Evolutionary conservation across 495 filamentous ascomycete species (phyloP).

Genomic region (Talaromyces liani): DNA sequence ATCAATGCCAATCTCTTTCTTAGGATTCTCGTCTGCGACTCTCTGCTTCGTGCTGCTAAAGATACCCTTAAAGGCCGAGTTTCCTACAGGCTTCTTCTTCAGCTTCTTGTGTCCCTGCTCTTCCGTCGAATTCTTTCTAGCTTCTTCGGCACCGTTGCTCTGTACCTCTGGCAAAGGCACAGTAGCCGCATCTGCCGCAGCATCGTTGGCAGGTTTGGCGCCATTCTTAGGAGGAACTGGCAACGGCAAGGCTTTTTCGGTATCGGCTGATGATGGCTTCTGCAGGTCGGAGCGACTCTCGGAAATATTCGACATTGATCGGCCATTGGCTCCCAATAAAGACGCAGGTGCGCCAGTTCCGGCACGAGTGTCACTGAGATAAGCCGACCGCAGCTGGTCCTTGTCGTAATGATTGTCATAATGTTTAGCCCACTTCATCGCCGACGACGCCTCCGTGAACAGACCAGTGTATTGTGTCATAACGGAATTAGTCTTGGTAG

Average conservation of each 20-base stretch:
- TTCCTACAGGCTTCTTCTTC: slow-evolving; percentile 39
- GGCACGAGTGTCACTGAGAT: slow-evolving; percentile 63
- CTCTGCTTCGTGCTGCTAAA: slow-evolving; percentile 40
- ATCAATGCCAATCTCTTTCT: slow-evolving; percentile 31
- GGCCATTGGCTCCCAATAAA: slow-evolving; percentile 9
- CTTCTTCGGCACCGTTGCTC: slow-evolving; percentile 17
- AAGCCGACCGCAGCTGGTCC: slow-evolving; percentile 70
- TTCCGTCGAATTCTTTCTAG: slow-evolving; percentile 19
- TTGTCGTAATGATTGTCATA: slow-evolving; percentile 73
- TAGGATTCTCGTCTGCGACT: slow-evolving; percentile 17
- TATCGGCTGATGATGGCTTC: slow-evolving; percentile 18
- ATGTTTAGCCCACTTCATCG: slow-evolving; percentile 90
- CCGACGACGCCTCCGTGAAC: slow-evolving; percentile 78
- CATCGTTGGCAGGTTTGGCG: slow-evolving; percentile 16
- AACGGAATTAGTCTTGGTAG: slow-evolving; percentile 81
- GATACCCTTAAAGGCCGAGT: slow-evolving; percentile 40
- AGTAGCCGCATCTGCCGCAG: slow-evolving; percentile 22
- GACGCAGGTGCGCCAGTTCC: slow-evolving; percentile 50
- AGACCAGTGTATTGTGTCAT: slow-evolving; percentile 84
- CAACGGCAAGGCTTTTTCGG: slow-evolving; percentile 20
- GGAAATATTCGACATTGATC: slow-evolving; percentile 7
- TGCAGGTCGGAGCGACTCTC: slow-evolving; percentile 9
- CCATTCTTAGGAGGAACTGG: slow-evolving; percentile 24
- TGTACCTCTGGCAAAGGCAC: slow-evolving; percentile 19
- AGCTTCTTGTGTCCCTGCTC: slow-evolving; percentile 27